Evolutionary conservation across 139 green algal species (phyloP).

Genomic region (Picochlorum sp.): DNA sequence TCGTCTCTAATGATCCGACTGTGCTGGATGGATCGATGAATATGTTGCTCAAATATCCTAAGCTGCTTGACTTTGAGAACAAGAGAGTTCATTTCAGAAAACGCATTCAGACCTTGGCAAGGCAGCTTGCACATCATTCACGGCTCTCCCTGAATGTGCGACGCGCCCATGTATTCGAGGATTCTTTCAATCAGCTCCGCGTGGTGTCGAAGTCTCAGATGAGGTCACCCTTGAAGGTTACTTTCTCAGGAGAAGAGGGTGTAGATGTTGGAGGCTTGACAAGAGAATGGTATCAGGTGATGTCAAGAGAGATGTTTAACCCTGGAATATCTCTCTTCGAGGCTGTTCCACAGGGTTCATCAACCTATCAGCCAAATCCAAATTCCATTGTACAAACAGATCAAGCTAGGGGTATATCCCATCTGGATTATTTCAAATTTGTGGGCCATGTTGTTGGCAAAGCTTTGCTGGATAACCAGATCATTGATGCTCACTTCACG

Average conservation of each 20-base stretch:
- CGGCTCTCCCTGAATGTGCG: conserved; percentile 68
- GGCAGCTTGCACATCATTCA: background rate
- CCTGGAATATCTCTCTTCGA: conserved; percentile 84
- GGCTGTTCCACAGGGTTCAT: conserved; percentile 63
- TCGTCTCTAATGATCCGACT: conserved; percentile 60
- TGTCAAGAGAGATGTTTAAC: conserved; percentile 96
- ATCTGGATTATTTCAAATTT: conserved; percentile 95
- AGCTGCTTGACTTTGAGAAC: conserved; percentile 97
- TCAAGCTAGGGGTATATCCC: conserved; percentile 60
- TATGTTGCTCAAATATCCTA: conserved; percentile 66
- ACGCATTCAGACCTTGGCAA: background rate
- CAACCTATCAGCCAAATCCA: conserved; percentile 96
- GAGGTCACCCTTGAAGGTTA: conserved; percentile 57
- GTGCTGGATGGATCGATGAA: conserved; percentile 73
- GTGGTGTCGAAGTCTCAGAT: conserved; percentile 72
- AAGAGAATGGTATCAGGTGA: conserved; percentile 93
- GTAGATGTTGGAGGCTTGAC: conserved; percentile 93
- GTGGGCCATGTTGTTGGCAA: conserved; percentile 73
- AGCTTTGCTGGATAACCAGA: conserved; percentile 85
- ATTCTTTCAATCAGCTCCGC: conserved; percentile 95
- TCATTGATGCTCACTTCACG: conserved; percentile 96
- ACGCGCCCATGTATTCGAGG: conserved; percentile 86
- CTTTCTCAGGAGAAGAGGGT: conserved; percentile 90
- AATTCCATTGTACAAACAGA: conserved; percentile 83
- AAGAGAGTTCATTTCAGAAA: conserved; percentile 48